Conservation (phyloP, 176 grass and related monocot species). For the Hsuehochloa calcarea region DNA sequence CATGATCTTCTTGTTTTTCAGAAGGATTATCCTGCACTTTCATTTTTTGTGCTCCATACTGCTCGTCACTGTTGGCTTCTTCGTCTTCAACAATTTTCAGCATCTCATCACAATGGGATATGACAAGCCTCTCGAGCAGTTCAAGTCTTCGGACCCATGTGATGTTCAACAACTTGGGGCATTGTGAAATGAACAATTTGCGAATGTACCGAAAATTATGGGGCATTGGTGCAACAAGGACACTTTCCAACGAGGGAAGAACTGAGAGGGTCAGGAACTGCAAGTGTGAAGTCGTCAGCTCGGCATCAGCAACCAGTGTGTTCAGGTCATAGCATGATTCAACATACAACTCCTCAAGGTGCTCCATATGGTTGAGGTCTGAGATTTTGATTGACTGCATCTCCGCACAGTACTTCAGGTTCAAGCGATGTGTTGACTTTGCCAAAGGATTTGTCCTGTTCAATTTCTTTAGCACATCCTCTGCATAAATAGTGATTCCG, state of each 20-base stretch:
- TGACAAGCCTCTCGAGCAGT: constrained; percentile 64
- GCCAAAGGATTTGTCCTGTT: constrained; percentile 62
- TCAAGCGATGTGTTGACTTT: constrained; percentile 56
- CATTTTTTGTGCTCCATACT: neutral
- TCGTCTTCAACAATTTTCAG: constrained; percentile 47
- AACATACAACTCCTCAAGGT: constrained; percentile 65
- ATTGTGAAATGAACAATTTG: constrained; percentile 52
- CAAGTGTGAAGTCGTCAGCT: constrained; percentile 26
- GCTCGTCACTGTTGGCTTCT: neutral
- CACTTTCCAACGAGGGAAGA: constrained; percentile 50
- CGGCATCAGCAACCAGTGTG: constrained; percentile 40
- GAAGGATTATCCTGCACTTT: neutral
- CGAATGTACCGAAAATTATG: constrained; percentile 52
- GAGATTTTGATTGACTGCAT: constrained; percentile 65
- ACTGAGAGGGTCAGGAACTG: constrained; percentile 62
- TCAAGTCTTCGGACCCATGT: constrained; percentile 63
- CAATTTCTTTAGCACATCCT: constrained; percentile 64
- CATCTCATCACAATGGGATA: constrained; percentile 60
- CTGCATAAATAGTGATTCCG: constrained; percentile 68
- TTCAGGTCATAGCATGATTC: constrained; percentile 62
- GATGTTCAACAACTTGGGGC: constrained; percentile 53
- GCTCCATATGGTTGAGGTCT: constrained; percentile 58
- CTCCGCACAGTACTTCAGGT: constrained; percentile 55
- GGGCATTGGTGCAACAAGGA: constrained; percentile 41
- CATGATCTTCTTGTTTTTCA: constrained; percentile 1